A percentile compares a stretch with the other conserved stretches of the same genome.
Evolutionary conservation across 1,139 yeast genomes (phyloP).

Genomic region (Yamadazyma trypodendri): DNA sequence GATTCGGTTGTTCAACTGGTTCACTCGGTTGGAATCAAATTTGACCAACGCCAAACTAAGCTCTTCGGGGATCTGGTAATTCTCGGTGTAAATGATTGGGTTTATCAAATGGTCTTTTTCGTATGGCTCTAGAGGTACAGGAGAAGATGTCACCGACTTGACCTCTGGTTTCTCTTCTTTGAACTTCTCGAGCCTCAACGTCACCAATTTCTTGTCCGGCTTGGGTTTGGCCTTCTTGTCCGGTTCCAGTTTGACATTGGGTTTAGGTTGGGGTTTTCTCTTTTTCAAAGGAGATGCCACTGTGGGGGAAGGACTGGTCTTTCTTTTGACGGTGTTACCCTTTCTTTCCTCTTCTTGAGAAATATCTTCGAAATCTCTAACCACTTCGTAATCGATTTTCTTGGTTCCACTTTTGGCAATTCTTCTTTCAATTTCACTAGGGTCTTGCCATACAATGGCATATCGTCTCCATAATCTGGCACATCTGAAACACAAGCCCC

Average conservation of each 20-base stretch:
- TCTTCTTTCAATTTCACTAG: slow-evolving; percentile 62
- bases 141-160: slow-evolving; percentile 1
- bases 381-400: slow-evolving; percentile 68
- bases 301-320: slow-evolving; percentile 11
- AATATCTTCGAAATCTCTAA: slow-evolving; percentile 63
- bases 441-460: slow-evolving; percentile 87
- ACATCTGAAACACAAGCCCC: slow-evolving; percentile 80
- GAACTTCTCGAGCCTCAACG: slow-evolving; percentile 2
- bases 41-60: neutral
- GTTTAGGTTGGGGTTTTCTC: slow-evolving; percentile 9
- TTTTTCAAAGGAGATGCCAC: slow-evolving; percentile 7
- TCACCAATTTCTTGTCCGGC: slow-evolving; percentile 1
- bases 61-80: slow-evolving; percentile 14
- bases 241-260: slow-evolving; percentile 3
- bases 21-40: neutral
- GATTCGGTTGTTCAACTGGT: slow-evolving; percentile 3
- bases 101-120: slow-evolving; percentile 14
- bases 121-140: slow-evolving; percentile 4
- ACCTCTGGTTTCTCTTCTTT: slow-evolving; percentile 1
- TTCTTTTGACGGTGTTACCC: slow-evolving; percentile 4
- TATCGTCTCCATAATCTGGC: slow-evolving; percentile 90
- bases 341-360: slow-evolving; percentile 39
- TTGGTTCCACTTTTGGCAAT: slow-evolving; percentile 48
- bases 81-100: slow-evolving; percentile 17
- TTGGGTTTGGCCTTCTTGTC: slow-evolving; percentile 5